Evolutionary conservation across 192 early-diverging fungal genomes (phyloP), one percentile per base, ranked within the genome.

Genomic region (Chytriomyces sp.): DNA sequence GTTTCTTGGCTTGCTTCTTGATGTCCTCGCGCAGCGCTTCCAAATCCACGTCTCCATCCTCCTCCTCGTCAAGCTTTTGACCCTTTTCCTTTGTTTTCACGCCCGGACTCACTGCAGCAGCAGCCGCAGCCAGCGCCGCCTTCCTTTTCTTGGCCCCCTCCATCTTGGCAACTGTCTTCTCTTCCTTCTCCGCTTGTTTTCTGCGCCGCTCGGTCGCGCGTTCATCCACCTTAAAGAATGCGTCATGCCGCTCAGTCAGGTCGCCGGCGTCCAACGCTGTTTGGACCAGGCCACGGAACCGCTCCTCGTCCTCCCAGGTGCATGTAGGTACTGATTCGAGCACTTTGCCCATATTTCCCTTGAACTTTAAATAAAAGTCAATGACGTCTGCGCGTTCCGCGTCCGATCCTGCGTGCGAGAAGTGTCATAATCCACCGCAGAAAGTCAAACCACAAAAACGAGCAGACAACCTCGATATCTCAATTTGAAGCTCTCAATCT

Each of bases 281-380:
- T 25, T 90, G 77, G 32, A 95, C 83, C 22, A 90, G 86, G 1
- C 68, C 65, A 4, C 81, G 52, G 72, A 93, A 89, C 0, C 91
- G 79, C 33, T 73, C 76, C 44, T 89, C 90, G 66, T 95, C 92
- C 0, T 83, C 83, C 22, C 81, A 79, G 7, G 78, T 81, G 17
- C 82, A 82, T 33, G 89, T 80, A 58, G 86, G 75, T 2, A 94
- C 86, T 10, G 84, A 72, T 0, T 78, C 70, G 52, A 95, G 78
- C n/a, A 95, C 90, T 28, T 59, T 28, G 39, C 89, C 86, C 85
- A 95, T 84, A 65, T 90, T 84, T 12, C 92, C 92, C 19, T 88
- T 78, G 66, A 76, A 81, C 5, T 76, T 73, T 8, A 76, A 77
- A 76, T 93, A 95, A 0, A 85, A 79, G 8, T 84, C 75, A 7